Conservation (phyloP, 2,329 filamentous ascomycete genomes). For the Sporothrix pallida region DNA sequence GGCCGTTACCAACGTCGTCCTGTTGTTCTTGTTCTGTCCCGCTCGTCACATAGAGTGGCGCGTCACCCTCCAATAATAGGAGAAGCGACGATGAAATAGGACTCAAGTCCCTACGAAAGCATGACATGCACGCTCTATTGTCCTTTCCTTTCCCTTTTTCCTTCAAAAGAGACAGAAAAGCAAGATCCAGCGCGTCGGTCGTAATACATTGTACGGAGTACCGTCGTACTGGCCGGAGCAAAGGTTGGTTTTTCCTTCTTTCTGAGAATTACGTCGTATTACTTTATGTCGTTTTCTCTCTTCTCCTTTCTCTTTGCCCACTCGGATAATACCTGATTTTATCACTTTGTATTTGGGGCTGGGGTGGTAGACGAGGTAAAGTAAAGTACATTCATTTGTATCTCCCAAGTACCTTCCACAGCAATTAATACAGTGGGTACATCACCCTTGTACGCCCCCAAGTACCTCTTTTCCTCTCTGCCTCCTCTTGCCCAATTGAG, state of each 20-base stretch:
- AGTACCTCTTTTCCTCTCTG: too few relatives aligned
- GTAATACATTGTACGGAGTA: neutral
- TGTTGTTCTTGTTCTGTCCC: neutral
- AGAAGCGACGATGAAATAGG: too few relatives aligned
- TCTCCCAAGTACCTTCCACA: neutral
- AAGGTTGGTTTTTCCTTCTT: neutral
- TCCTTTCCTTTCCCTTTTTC: neutral
- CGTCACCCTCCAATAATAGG: conserved; percentile 24
- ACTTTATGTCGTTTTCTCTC: neutral
- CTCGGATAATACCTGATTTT: conserved; percentile 2
- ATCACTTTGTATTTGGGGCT: neutral
- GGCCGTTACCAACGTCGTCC: conserved; percentile 2
- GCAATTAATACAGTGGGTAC: conserved; percentile 1
- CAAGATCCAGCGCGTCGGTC: neutral
- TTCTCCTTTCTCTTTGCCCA: neutral
- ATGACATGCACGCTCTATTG: neutral
- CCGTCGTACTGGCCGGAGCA: conserved; percentile 11
- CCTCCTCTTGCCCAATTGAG: neutral
- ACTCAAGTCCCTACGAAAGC: neutral
- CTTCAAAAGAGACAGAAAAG: neutral
- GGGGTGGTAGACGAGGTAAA: neutral
- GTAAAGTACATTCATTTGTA: neutral
- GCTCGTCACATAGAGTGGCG: conserved; percentile 18
- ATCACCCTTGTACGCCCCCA: neutral
- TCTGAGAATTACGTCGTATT: neutral